Evolutionary conservation across 305 asterid species (phyloP).

Genomic region (Rubia balearica): DNA sequence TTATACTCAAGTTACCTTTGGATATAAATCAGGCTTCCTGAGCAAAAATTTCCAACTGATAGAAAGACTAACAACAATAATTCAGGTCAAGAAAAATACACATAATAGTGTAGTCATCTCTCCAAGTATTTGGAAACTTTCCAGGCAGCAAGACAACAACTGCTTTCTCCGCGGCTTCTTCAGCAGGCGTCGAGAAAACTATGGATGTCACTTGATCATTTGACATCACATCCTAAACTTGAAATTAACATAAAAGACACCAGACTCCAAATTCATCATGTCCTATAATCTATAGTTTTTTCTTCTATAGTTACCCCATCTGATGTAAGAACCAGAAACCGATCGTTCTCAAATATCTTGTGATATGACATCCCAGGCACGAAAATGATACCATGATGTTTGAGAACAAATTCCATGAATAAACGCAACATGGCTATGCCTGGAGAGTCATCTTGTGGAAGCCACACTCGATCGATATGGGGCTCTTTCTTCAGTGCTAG

Average conservation of each 20-base stretch:
- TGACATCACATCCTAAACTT: conserved; percentile 88
- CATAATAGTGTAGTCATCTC: no score
- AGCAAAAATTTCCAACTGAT: not conserved
- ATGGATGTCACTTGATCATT: conserved; percentile 48
- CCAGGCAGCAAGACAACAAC: no score
- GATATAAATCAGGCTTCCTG: not conserved
- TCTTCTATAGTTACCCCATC: conserved; percentile 51
- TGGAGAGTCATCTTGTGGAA: no score
- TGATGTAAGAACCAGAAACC: conserved; percentile 60
- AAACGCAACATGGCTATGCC: conserved; percentile 13
- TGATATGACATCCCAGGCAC: conserved; percentile 56
- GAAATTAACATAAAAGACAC: conserved; percentile 2
- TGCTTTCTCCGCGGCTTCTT: conserved; percentile 35
- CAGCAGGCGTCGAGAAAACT: conserved; percentile 37
- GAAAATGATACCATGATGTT: conserved; percentile 58
- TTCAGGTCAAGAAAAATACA: no score
- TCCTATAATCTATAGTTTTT: not conserved
- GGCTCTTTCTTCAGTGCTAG: no score
- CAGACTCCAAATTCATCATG: not conserved
- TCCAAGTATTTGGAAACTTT: no score
- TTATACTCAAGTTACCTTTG: not conserved
- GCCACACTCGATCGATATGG: no score
- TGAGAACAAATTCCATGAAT: conserved; percentile 70
- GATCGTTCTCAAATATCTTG: conserved; percentile 44
- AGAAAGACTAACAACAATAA: not conserved